A percentile compares a stretch with the other conserved stretches of the same genome.
Conservation (phyloP, 495 filamentous ascomycete species). For the Daldinia concentrica region DNA sequence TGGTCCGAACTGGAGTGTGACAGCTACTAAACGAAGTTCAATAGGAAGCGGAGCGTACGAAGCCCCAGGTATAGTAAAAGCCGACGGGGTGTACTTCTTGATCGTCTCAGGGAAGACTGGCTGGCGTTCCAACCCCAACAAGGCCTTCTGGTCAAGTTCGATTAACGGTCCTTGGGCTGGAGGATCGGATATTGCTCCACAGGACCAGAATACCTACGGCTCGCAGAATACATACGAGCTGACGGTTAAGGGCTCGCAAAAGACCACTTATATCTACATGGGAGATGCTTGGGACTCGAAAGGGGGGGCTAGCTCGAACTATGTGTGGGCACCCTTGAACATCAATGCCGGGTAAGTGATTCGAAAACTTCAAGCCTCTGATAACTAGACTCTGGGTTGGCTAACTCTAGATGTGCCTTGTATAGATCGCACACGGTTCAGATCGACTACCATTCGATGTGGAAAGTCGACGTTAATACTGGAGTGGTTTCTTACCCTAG, state of each 20-base stretch:
- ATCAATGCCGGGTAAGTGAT: constrained; percentile 47
- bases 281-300: constrained; percentile 57
- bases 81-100: constrained; percentile 53
- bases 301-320: constrained; percentile 52
- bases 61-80: constrained; percentile 56
- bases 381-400: not conserved
- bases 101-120: constrained; percentile 58
- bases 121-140: constrained; percentile 55
- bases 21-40: constrained; percentile 8
- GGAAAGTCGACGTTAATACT: constrained; percentile 56
- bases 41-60: constrained; percentile 52
- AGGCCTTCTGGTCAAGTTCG: constrained; percentile 52
- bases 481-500: constrained; percentile 51
- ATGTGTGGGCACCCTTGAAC: constrained; percentile 54
- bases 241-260: constrained; percentile 51
- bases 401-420: not conserved
- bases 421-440: constrained; percentile 45
- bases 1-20: not conserved
- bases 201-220: constrained; percentile 55
- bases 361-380: not conserved
- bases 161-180: constrained; percentile 53
- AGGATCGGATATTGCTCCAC: constrained; percentile 52
- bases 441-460: constrained; percentile 56
- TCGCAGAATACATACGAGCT: constrained; percentile 58
- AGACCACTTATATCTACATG: constrained; percentile 57